These are phyloP conservation scores for Ophiostoma pallidulum DNA, from an alignment of 2,329 filamentous ascomycete species.

Conservation along the genomic window DNA sequence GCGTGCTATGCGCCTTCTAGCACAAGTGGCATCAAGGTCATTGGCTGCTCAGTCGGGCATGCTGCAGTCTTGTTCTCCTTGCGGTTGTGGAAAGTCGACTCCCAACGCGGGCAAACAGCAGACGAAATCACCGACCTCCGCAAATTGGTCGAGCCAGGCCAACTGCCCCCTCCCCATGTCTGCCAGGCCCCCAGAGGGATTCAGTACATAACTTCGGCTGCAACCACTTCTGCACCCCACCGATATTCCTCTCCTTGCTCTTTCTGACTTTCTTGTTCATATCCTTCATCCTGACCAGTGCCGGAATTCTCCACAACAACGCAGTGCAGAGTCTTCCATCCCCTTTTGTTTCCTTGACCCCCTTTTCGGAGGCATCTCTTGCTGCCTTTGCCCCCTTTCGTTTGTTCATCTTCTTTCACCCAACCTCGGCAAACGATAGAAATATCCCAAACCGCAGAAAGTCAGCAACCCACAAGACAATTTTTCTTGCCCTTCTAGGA, in stretches of 20 bases:
- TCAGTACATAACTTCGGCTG: slow-evolving; percentile 20
- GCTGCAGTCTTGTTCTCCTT: neutral
- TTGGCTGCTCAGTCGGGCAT: neutral
- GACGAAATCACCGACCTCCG: slow-evolving; percentile 1
- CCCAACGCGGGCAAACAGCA: slow-evolving; percentile 1
- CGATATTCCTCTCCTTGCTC: neutral
- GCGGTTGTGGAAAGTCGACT: slow-evolving; percentile 3
- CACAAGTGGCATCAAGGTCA: slow-evolving; percentile 7
- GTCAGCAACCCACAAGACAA: neutral
- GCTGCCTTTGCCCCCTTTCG: neutral
- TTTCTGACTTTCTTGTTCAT: neutral
- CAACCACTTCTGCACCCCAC: slow-evolving; percentile 13
- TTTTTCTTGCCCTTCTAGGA: slow-evolving; percentile 2
- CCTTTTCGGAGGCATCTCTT: neutral
- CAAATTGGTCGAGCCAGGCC: neutral
- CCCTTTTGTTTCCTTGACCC: neutral
- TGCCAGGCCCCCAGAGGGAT: neutral
- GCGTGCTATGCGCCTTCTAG: slow-evolving; percentile 6
- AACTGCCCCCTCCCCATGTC: slow-evolving; percentile 2
- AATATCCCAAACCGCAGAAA: slow-evolving; percentile 13
- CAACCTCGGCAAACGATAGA: slow-evolving; percentile 12
- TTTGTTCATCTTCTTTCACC: neutral
- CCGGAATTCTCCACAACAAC: neutral
- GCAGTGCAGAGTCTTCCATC: neutral
- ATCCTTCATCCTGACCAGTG: neutral